Percentiles rank a stretch among this genome's conserved stretches.
Evolutionary conservation across 768 basidiomycete species (phyloP).

Genomic region (Leccinellum rugosiceps): DNA sequence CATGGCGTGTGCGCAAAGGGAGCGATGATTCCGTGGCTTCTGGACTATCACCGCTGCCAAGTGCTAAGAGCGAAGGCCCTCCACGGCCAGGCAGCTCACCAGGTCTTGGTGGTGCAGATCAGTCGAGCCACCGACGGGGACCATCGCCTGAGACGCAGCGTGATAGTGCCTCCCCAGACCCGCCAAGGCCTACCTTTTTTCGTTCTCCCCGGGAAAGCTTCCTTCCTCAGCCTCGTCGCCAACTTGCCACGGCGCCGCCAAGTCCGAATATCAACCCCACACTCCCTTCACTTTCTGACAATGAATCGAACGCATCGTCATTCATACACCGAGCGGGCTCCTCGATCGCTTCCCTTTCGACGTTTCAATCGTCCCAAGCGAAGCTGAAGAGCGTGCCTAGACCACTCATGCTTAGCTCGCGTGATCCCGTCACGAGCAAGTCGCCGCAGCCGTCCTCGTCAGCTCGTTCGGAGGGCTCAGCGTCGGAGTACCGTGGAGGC

Average conservation of each 20-base stretch:
- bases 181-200: slow-evolving; percentile 57
- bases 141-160: slow-evolving; percentile 40
- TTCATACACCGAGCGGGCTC: slow-evolving; percentile 38
- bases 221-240: slow-evolving; percentile 36
- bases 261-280: slow-evolving; percentile 27
- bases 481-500: slow-evolving; percentile 30
- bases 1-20: slow-evolving; percentile 26
- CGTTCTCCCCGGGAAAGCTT: slow-evolving; percentile 56
- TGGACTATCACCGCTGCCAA: slow-evolving; percentile 15
- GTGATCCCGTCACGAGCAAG: slow-evolving; percentile 37
- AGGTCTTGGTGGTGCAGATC: background rate
- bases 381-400: slow-evolving; percentile 55
- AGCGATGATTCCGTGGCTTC: slow-evolving; percentile 5
- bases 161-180: slow-evolving; percentile 40
- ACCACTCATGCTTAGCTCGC: slow-evolving; percentile 63
- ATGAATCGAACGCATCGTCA: slow-evolving; percentile 17
- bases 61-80: slow-evolving; percentile 21
- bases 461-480: slow-evolving; percentile 36
- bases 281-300: slow-evolving; percentile 3
- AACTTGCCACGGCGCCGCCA: slow-evolving; percentile 26
- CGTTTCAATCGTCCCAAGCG: slow-evolving; percentile 33
- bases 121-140: slow-evolving; percentile 30
- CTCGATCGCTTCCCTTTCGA: slow-evolving; percentile 43
- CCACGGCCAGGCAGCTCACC: slow-evolving; percentile 16
- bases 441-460: slow-evolving; percentile 19